Evolutionary conservation across 345 rosid genomes (phyloP), one percentile per base, ranked within the genome.

Genomic region (Syzygium oleosum): DNA sequence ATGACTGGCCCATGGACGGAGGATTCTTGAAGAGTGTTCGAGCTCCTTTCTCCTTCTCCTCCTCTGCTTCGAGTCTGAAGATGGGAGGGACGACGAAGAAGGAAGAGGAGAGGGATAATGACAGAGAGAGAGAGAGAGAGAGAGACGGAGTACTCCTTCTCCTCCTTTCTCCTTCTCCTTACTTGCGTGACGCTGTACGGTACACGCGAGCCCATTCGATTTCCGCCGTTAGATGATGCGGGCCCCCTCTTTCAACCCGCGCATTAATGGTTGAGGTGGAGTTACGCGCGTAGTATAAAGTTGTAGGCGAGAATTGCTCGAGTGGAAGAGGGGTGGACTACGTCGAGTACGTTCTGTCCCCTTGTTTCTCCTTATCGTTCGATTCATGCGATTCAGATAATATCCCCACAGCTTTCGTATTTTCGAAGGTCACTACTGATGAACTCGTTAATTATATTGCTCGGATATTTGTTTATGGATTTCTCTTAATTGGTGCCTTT

Each of bases 1-100:
- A 96, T 97, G 87, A 90, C 93, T 91, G 83, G 79, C 90, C 97
- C 96, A 94, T 94, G 85, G 65, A 73, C 27, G 83, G 83, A 73
- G 49, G 49, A 22, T 16, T 22, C 23, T 58, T 34, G 80, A 0
- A 34, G 80, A 68, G 0, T 0, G 46, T 68, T 10, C 0, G 8
- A 73, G 21, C 27, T 2, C 38, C 11, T 34, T 10, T 8, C 27
- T 73, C 83, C 49, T 73, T 9, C 49, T 19, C 83, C 3, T 0
- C 83, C 17, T 6, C 34, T 38, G 49, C 83, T 73, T n/a, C n/a
- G n/a, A n/a, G n/a, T n/a, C n/a, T n/a, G n/a, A n/a, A n/a, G n/a
- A n/a, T n/a, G n/a, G n/a, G n/a, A n/a, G n/a, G n/a, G n/a, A n/a
- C n/a, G n/a, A n/a, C n/a, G n/a, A n/a, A n/a, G n/a, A n/a, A n/a